Conservation (phyloP, 1,139 yeast species). For the Candida pseudoviswanathii region DNA sequence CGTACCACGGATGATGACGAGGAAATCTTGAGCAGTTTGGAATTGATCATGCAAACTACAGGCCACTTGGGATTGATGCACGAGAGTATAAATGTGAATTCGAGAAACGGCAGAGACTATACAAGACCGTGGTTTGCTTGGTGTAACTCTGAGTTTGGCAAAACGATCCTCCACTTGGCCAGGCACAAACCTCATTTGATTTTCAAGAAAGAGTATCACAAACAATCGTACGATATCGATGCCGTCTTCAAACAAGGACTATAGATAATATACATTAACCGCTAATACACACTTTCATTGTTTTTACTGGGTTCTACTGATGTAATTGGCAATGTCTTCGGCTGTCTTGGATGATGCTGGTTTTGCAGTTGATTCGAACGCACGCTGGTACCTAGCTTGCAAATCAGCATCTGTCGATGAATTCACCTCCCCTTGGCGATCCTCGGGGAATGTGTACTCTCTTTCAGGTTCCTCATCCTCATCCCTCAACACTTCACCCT, state of each 20-base stretch:
- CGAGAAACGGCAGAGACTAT: constrained; percentile 45
- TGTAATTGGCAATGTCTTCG: constrained; percentile 69
- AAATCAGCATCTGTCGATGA: constrained; percentile 52
- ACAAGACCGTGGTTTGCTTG: constrained; percentile 92
- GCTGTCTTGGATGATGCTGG: constrained; percentile 66
- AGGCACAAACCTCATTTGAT: constrained; percentile 72
- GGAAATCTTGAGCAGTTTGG: constrained; percentile 58
- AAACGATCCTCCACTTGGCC: constrained; percentile 76
- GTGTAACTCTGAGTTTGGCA: constrained; percentile 92
- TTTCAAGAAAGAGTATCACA: constrained; percentile 46
- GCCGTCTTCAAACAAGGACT: constrained; percentile 15
- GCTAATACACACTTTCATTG: constrained; percentile 8
- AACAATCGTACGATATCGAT: constrained; percentile 32
- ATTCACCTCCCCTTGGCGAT: constrained; percentile 62
- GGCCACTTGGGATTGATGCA: constrained; percentile 82
- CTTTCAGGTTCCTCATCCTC: constrained; percentile 61
- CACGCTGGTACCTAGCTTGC: constrained; percentile 72
- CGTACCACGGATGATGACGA: constrained; percentile 73
- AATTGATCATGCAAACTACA: constrained; percentile 59
- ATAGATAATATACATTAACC: not conserved
- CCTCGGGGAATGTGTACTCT: constrained; percentile 78
- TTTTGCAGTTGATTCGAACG: constrained; percentile 66
- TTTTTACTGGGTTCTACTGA: constrained; percentile 29
- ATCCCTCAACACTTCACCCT: constrained; percentile 65
- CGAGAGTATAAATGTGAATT: constrained; percentile 73